Evolutionary conservation across 164 flowering plant genomes (phyloP).

Genomic region (Berberis thunbergii): DNA sequence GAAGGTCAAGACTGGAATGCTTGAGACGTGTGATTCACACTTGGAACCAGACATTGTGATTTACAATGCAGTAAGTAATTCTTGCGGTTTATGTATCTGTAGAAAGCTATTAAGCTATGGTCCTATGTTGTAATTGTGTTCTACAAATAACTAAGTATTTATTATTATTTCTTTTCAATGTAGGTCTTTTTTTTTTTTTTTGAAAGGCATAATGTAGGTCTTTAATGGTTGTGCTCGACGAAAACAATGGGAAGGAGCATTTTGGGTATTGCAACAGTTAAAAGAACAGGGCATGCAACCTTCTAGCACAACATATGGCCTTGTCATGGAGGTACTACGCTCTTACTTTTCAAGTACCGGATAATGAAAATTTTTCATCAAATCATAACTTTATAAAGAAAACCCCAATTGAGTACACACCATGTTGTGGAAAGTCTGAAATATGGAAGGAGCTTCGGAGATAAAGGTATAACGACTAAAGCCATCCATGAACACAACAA

Average conservation of each 20-base stretch:
- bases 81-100: neutral
- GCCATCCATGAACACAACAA: too few relatives aligned
- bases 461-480: too few relatives aligned
- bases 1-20: constrained; percentile 40
- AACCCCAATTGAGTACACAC: too few relatives aligned
- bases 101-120: neutral
- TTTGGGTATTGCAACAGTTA: constrained; percentile 87
- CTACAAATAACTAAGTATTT: neutral
- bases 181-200: too few relatives aligned
- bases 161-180: too few relatives aligned
- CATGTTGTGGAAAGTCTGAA: too few relatives aligned
- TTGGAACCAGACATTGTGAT: constrained; percentile 79
- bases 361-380: too few relatives aligned
- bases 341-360: neutral
- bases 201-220: constrained; percentile 32
- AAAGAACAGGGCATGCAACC: constrained; percentile 49
- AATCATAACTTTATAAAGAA: too few relatives aligned
- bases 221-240: constrained; percentile 78
- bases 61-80: constrained; percentile 74
- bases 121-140: neutral
- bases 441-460: too few relatives aligned
- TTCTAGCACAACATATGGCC: constrained; percentile 75
- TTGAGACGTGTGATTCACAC: constrained; percentile 73
- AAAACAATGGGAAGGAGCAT: constrained; percentile 92
- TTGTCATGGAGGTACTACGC: constrained; percentile 77